These are phyloP conservation scores for Fusarium zealandicum DNA, from an alignment of 2,329 filamentous ascomycete genomes.

Conservation along the genomic window DNA sequence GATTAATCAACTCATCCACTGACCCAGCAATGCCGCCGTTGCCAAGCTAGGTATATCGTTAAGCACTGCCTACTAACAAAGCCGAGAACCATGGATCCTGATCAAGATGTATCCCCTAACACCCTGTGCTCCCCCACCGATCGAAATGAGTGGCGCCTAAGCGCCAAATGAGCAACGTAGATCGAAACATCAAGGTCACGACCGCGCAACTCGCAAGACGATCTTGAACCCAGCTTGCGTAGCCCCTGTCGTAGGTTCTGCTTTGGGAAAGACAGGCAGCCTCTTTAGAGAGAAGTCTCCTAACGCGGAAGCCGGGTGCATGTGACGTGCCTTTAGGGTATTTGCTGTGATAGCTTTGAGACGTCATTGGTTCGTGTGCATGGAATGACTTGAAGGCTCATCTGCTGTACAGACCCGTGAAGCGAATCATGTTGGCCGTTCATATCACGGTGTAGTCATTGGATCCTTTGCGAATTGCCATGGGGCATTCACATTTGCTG, in stretches of 20 bases:
- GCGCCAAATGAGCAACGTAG: constrained; percentile 3
- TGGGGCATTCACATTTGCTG: background rate
- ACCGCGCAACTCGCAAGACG: background rate
- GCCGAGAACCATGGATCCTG: constrained; percentile 6
- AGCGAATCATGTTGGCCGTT: background rate
- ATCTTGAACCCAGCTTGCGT: background rate
- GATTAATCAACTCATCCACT: no score
- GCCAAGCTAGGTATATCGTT: no score
- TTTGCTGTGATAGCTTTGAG: background rate
- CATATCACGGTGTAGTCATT: no score
- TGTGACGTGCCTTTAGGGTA: constrained; percentile 13
- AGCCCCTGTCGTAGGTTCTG: background rate
- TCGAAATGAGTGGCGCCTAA: constrained; percentile 36
- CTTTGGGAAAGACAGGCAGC: constrained; percentile 8
- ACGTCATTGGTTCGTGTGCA: background rate
- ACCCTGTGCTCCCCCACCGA: constrained; percentile 6
- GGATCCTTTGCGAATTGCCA: no score
- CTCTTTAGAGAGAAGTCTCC: constrained; percentile 1
- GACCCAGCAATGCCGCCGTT: no score
- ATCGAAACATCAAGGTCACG: constrained; percentile 7
- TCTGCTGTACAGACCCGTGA: background rate
- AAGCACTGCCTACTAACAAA: background rate
- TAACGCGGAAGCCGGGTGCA: background rate
- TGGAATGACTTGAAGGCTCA: constrained; percentile 1
- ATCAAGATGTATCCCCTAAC: background rate